A percentile compares a stretch with the other conserved stretches of the same genome.
Evolutionary conservation across 75 land plant genomes (phyloP).

Genomic region (Adiantum capillusveneris): DNA sequence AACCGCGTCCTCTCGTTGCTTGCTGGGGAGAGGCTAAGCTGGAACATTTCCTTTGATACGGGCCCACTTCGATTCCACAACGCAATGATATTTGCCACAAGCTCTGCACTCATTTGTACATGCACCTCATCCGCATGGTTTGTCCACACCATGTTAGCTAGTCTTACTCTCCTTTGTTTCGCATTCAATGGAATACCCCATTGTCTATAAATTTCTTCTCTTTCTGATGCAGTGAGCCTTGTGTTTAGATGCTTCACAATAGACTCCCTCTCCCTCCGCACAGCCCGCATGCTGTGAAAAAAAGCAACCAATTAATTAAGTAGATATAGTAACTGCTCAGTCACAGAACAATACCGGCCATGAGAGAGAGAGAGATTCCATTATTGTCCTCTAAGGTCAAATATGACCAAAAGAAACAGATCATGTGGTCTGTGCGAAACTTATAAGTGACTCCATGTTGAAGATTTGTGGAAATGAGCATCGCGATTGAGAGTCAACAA

Average conservation of each 20-base stretch:
- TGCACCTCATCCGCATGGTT: conserved; percentile 46
- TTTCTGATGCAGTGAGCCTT: conserved; percentile 40
- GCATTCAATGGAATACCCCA: conserved; percentile 55
- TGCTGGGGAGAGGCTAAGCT: conserved; percentile 22
- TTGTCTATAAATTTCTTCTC: conserved; percentile 34
- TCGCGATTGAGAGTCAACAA: no score
- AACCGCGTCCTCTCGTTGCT: not conserved
- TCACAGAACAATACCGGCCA: not conserved
- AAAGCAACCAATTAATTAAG: not conserved
- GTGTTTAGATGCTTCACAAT: conserved; percentile 48
- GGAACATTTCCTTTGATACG: conserved; percentile 80
- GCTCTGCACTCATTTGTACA: conserved; percentile 47
- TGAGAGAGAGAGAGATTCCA: no score
- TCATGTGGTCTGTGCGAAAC: no score
- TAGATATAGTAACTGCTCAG: no score
- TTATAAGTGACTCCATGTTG: no score
- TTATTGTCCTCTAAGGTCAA: no score
- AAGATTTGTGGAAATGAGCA: no score
- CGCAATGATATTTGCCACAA: conserved; percentile 57
- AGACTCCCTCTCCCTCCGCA: conserved; percentile 55
- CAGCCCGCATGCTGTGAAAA: conserved; percentile 38
- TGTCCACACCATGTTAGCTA: conserved; percentile 48
- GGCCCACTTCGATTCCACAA: conserved; percentile 38
- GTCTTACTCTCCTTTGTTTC: conserved; percentile 51
- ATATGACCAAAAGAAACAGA: no score